These are phyloP conservation scores for Daedaleopsis sinensis DNA, from an alignment of 768 basidiomycete species.

Conservation along the genomic window DNA sequence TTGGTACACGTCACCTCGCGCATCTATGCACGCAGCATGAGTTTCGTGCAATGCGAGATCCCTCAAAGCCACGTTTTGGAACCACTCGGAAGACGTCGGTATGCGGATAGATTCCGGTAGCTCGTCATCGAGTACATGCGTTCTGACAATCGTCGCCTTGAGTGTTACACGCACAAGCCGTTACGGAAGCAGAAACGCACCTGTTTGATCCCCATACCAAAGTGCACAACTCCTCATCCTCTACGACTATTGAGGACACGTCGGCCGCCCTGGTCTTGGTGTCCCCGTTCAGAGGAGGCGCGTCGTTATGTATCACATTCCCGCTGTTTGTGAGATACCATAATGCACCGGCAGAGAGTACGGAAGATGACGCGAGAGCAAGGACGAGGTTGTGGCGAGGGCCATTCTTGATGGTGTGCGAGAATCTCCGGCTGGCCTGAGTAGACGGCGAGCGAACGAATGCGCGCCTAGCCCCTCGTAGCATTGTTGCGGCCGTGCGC, in stretches of 20 bases:
- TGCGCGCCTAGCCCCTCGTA: conserved; percentile 6
- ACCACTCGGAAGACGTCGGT: conserved; percentile 56
- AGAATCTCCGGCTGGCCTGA: conserved; percentile 7
- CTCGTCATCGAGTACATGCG: conserved; percentile 44
- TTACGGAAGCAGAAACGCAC: conserved; percentile 38
- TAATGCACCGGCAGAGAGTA: conserved; percentile 39
- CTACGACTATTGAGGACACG: conserved; percentile 2
- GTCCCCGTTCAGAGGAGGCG: conserved; percentile 16
- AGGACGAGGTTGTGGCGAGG: not conserved
- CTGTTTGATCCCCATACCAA: conserved; percentile 79
- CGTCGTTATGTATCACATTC: conserved; percentile 39
- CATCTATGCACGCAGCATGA: conserved; percentile 78
- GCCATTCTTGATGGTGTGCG: not conserved
- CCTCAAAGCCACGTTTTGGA: conserved; percentile 70
- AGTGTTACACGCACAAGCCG: conserved; percentile 40
- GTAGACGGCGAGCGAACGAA: not conserved
- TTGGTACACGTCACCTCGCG: conserved; percentile 79
- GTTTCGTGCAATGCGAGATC: conserved; percentile 69
- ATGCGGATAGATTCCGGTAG: conserved; percentile 46
- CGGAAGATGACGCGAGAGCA: conserved; percentile 33
- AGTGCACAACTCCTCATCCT: conserved; percentile 42
- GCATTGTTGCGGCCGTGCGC: not conserved
- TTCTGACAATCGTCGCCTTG: conserved; percentile 39
- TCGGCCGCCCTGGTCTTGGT: conserved; percentile 1
- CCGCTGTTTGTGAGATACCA: conserved; percentile 39